phyloP scores from a whole-genome alignment of 768 basidiomycete species.

The Mycena pura region DNA sequence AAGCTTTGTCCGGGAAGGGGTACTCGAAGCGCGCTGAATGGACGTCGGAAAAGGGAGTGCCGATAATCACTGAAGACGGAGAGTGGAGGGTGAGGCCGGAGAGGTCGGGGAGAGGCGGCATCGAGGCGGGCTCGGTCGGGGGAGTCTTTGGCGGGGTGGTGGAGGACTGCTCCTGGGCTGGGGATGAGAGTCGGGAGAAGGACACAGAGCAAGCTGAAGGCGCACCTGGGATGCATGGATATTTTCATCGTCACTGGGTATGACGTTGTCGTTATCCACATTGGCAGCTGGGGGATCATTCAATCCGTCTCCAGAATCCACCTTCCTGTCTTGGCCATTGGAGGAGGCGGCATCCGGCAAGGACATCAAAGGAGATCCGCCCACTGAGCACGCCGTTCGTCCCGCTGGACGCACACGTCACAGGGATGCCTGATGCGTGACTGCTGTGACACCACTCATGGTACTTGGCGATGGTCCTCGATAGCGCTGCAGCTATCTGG shows the following conservation, averaged over 20 bases:
- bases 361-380: constrained; percentile 14
- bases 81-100: constrained; percentile 22
- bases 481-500: no score
- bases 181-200: not conserved
- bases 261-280: constrained; percentile 22
- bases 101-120: constrained; percentile 19
- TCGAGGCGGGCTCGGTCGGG: constrained; percentile 6
- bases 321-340: constrained; percentile 8
- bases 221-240: constrained; percentile 12
- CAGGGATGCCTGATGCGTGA: no score
- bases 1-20: constrained; percentile 21
- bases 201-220: not conserved
- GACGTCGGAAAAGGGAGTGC: constrained; percentile 22
- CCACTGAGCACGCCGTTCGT: no score
- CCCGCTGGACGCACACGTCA: no score
- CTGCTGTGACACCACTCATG: no score
- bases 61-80: constrained; percentile 22
- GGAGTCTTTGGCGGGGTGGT: not conserved
- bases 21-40: constrained; percentile 26
- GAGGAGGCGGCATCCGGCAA: constrained; percentile 7
- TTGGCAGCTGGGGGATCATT: constrained; percentile 17
- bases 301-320: constrained; percentile 11
- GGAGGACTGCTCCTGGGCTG: not conserved
- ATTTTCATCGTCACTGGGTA: constrained; percentile 12
- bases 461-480: no score